Evolutionary conservation across 805 yeast genomes (phyloP).

Genomic region (Wickerhamomyces canadensis): DNA sequence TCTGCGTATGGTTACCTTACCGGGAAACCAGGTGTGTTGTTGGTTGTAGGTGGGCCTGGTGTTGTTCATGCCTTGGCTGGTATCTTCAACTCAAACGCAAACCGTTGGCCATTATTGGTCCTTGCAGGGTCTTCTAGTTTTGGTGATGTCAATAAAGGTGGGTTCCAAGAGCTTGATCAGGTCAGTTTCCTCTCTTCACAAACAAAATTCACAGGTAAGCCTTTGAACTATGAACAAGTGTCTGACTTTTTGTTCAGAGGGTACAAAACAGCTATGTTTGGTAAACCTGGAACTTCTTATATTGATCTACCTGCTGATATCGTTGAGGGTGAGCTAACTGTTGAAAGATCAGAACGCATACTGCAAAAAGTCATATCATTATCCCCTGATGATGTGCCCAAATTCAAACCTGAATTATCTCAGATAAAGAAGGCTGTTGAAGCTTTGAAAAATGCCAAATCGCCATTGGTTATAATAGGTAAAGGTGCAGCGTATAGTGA

Average conservation of each 20-base stretch:
- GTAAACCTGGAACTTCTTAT: constrained; percentile 57
- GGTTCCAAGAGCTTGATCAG: constrained; percentile 70
- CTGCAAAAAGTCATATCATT: constrained; percentile 6
- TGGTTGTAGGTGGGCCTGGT: constrained; percentile 78
- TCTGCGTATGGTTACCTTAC: constrained; percentile 64
- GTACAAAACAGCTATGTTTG: constrained; percentile 37
- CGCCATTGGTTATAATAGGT: constrained; percentile 56
- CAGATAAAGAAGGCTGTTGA: constrained; percentile 32
- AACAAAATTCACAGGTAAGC: constrained; percentile 47
- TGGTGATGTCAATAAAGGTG: constrained; percentile 48
- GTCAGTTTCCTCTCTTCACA: constrained; percentile 41
- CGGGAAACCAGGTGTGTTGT: constrained; percentile 56
- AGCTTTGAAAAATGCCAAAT: constrained; percentile 29
- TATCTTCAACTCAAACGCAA: constrained; percentile 52
- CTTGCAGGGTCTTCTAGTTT: constrained; percentile 58
- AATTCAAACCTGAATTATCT: constrained; percentile 29
- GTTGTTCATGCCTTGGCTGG: constrained; percentile 65
- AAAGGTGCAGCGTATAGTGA: constrained; percentile 54
- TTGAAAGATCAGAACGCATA: constrained; percentile 2
- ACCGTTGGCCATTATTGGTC: constrained; percentile 61
- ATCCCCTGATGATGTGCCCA: constrained; percentile 21
- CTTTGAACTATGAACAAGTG: constrained; percentile 28
- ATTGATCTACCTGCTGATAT: constrained; percentile 62
- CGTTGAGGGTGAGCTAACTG: constrained; percentile 26
- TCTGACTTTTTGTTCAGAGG: constrained; percentile 41